Evolutionary conservation across 495 filamentous ascomycete species (phyloP).

Genomic region (Xylaria longipes): DNA sequence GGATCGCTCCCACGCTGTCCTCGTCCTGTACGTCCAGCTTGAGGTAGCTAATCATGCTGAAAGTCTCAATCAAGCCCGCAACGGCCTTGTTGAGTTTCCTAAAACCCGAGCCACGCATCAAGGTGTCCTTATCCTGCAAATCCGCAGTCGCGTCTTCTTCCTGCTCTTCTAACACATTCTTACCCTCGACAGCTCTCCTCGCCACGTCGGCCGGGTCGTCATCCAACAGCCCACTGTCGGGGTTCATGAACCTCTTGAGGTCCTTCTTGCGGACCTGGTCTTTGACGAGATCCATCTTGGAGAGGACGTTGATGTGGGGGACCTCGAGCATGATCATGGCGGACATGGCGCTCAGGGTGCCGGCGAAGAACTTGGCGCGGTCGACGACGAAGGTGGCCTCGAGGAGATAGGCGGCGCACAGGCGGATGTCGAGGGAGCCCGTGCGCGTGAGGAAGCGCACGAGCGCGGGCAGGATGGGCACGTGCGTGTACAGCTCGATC

Average conservation of each 20-base stretch:
- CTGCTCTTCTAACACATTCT: conserved; percentile 29
- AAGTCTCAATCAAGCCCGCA: conserved; percentile 88
- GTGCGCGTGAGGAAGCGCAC: conserved; percentile 78
- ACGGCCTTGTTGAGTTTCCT: conserved; percentile 82
- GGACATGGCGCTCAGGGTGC: conserved; percentile 94
- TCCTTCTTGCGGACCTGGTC: conserved; percentile 82
- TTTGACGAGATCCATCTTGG: conserved; percentile 95
- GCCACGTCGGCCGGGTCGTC: conserved; percentile 66
- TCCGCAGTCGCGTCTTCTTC: conserved; percentile 55
- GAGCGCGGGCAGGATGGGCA: conserved; percentile 88
- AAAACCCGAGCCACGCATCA: conserved; percentile 82
- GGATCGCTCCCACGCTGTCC: conserved; percentile 86
- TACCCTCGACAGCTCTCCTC: conserved; percentile 48
- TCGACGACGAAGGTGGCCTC: conserved; percentile 95
- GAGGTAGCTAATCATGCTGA: conserved; percentile 96
- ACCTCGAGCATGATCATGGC: conserved; percentile 98
- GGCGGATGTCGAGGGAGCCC: conserved; percentile 82
- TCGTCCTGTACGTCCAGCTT: conserved; percentile 90
- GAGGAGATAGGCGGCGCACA: conserved; percentile 95
- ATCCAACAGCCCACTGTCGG: conserved; percentile 77
- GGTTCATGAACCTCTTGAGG: conserved; percentile 83
- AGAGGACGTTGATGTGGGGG: conserved; percentile 91
- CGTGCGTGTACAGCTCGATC: conserved; percentile 98
- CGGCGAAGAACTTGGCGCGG: conserved; percentile 95
- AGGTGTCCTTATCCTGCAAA: conserved; percentile 63